A percentile compares a stretch with the other conserved stretches of the same genome.
These are phyloP conservation scores for Gaertneriomyces semiglobifer DNA, from an alignment of 192 early-diverging fungal genomes.

Conservation along the genomic window DNA sequence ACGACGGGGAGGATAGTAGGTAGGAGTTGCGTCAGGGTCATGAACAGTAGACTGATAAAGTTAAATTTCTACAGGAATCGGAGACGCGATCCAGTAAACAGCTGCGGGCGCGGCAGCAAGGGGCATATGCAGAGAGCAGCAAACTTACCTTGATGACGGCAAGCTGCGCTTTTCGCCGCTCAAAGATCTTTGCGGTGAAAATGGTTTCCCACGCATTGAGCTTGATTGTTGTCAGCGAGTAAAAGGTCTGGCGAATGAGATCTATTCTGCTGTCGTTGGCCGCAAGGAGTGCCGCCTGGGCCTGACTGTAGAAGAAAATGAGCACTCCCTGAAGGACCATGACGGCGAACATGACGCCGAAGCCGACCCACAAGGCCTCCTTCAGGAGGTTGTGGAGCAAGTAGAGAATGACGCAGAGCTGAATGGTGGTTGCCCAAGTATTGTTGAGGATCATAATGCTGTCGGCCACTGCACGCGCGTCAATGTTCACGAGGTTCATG, in stretches of 20 bases:
- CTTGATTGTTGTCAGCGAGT: conserved; percentile 52
- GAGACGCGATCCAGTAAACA: conserved; percentile 37
- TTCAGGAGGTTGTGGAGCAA: conserved; percentile 28
- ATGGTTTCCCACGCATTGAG: conserved; percentile 85
- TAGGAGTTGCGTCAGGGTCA: conserved; percentile 2
- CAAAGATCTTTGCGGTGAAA: conserved; percentile 63
- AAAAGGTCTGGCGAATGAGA: conserved; percentile 1
- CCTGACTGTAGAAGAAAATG: conserved; percentile 5
- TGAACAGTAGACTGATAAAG: not conserved
- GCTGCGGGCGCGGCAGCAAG: conserved; percentile 46
- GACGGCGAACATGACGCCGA: conserved; percentile 7
- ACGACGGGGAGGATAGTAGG: conserved; percentile 2
- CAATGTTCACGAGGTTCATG: conserved; percentile 30
- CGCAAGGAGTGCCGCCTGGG: not conserved
- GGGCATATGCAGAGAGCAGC: conserved; percentile 34
- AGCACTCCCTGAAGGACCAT: conserved; percentile 2
- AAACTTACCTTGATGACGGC: conserved; percentile 66
- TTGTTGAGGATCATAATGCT: conserved; percentile 6
- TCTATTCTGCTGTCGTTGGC: conserved; percentile 3
- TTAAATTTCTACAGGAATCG: conserved; percentile 43
- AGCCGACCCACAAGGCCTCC: not conserved
- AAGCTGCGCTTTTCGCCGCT: conserved; percentile 72
- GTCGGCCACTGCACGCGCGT: conserved; percentile 13
- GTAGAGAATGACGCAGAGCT: conserved; percentile 15
- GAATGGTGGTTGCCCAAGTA: conserved; percentile 9